These are phyloP conservation scores for Bacterosira constricta DNA, from an alignment of 108 stramenopile species.

Conservation along the genomic window DNA sequence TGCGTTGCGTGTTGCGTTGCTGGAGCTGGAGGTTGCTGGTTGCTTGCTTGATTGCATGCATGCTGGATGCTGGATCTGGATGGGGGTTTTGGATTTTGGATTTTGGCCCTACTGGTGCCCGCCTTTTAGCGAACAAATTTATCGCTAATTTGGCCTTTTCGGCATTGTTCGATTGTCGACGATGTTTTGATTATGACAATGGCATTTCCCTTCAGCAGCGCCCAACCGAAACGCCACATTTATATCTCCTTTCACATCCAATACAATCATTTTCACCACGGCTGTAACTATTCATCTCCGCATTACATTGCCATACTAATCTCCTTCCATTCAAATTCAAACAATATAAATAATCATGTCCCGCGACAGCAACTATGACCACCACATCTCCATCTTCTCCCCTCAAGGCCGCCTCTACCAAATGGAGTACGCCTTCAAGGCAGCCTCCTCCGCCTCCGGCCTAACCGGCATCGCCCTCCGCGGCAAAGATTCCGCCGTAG, in stretches of 20 bases:
- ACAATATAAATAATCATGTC: slow-evolving; percentile 20
- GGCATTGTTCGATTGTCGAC: too few relatives aligned
- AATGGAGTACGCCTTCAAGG: slow-evolving; percentile 99
- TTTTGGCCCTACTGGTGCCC: too few relatives aligned
- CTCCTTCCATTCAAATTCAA: background rate
- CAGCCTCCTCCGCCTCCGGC: slow-evolving; percentile 86
- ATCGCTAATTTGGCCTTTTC: too few relatives aligned
- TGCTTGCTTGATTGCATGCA: background rate
- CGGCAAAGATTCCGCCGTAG: slow-evolving; percentile 84
- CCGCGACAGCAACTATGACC: slow-evolving; percentile 87
- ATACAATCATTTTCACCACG: background rate
- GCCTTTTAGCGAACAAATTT: too few relatives aligned
- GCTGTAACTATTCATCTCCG: too few relatives aligned
- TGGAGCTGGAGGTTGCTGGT: too few relatives aligned
- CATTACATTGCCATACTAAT: background rate
- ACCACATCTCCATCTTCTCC: slow-evolving; percentile 98
- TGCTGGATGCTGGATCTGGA: too few relatives aligned
- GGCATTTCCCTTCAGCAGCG: too few relatives aligned
- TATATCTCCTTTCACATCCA: background rate
- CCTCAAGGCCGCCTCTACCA: slow-evolving; percentile 99
- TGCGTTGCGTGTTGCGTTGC: too few relatives aligned
- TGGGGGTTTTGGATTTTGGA: too few relatives aligned
- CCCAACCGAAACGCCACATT: background rate
- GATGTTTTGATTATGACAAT: too few relatives aligned
- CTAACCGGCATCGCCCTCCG: slow-evolving; percentile 95